phyloP scores from a whole-genome alignment of 441 rosid species.

The Hura crepitans region DNA sequence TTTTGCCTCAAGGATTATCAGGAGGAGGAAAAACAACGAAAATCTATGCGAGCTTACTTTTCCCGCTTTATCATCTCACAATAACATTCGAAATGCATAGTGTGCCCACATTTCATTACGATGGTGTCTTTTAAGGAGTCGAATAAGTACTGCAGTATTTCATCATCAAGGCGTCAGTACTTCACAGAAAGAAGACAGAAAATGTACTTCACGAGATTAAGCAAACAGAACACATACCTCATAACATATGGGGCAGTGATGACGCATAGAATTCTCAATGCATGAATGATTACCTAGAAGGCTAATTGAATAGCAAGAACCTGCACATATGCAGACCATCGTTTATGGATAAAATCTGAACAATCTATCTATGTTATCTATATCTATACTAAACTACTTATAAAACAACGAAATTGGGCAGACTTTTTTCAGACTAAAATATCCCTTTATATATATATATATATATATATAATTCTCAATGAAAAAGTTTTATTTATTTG shows the following conservation, averaged over 20 bases:
- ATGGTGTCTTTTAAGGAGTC: constrained; percentile 88
- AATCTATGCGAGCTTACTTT: constrained; percentile 49
- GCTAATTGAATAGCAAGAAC: constrained; percentile 66
- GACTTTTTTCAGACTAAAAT: too few relatives aligned
- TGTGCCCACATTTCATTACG: constrained; percentile 97
- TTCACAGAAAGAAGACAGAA: background rate
- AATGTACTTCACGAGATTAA: background rate
- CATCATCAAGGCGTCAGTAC: constrained; percentile 13
- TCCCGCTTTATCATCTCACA: constrained; percentile 75
- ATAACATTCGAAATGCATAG: constrained; percentile 82
- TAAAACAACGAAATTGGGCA: too few relatives aligned
- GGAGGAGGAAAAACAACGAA: background rate
- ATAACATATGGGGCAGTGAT: constrained; percentile 91
- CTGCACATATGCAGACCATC: constrained; percentile 31
- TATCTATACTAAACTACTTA: too few relatives aligned
- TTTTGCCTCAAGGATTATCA: background rate
- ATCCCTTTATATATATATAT: too few relatives aligned
- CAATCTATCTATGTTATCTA: too few relatives aligned
- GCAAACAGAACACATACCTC: constrained; percentile 49
- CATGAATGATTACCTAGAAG: constrained; percentile 76
- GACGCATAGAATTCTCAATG: constrained; percentile 92
- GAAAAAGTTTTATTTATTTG: too few relatives aligned
- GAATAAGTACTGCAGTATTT: constrained; percentile 65
- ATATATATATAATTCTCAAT: too few relatives aligned
- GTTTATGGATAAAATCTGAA: background rate